phyloP scores from a whole-genome alignment of 352 stramenopile genomes.

The Phytophthora quininea region DNA sequence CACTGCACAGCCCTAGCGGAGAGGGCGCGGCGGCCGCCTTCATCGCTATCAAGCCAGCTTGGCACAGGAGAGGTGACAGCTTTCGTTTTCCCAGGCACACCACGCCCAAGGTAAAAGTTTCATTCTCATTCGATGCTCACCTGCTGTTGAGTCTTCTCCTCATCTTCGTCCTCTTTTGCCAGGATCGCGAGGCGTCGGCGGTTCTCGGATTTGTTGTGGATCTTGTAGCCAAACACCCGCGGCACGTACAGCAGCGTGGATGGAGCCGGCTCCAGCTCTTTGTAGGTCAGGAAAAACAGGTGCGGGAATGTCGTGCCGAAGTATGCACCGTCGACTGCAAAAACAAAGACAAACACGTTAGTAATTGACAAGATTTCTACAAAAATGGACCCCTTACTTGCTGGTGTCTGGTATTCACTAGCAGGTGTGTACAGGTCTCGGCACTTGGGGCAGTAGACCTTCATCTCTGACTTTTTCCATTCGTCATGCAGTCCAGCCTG shows the following conservation, averaged over 20 bases:
- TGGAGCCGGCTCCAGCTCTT: constrained; percentile 86
- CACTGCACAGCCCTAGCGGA: constrained; percentile 28
- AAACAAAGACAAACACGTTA: constrained; percentile 1
- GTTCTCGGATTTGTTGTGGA: constrained; percentile 89
- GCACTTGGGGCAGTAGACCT: constrained; percentile 91
- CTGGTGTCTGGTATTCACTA: constrained; percentile 83
- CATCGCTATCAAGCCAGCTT: constrained; percentile 9
- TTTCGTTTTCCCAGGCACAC: constrained; percentile 10
- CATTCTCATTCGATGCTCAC: constrained; percentile 54
- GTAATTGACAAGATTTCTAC: not conserved
- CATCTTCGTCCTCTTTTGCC: constrained; percentile 81
- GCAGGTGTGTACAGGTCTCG: constrained; percentile 86
- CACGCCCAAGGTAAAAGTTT: constrained; percentile 29
- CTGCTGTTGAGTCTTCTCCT: constrained; percentile 71
- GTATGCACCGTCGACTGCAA: constrained; percentile 95
- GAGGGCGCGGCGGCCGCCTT: constrained; percentile 5
- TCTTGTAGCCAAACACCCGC: constrained; percentile 93
- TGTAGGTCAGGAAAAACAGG: constrained; percentile 98
- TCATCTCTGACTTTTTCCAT: constrained; percentile 91
- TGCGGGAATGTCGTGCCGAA: constrained; percentile 99
- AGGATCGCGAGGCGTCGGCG: constrained; percentile 81
- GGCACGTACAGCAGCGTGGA: constrained; percentile 90
- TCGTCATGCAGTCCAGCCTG: constrained; percentile 88
- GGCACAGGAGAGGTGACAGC: too few relatives aligned
- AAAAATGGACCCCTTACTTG: constrained; percentile 51